Evolutionary conservation across 257 asterid species (phyloP).

Genomic region (Nemophila menziesii): DNA sequence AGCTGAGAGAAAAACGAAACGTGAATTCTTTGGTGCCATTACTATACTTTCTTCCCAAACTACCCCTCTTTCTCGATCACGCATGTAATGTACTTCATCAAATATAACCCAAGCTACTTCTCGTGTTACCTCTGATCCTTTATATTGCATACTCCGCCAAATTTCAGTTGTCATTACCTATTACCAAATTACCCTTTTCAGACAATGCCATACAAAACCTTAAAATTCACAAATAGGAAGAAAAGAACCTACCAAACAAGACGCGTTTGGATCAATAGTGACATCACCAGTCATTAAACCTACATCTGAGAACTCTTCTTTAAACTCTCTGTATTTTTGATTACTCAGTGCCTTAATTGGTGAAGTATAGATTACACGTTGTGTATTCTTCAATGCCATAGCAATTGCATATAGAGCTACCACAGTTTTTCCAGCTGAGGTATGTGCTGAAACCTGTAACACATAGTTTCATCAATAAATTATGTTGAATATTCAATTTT

Average conservation of each 20-base stretch:
- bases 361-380: conserved; percentile 87
- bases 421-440: conserved; percentile 96
- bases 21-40: conserved; percentile 36
- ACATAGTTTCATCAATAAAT: conserved; percentile 1
- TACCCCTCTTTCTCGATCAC: conserved; percentile 93
- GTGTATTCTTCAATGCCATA: conserved; percentile 68
- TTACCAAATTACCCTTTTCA: conserved; percentile 16
- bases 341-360: conserved; percentile 95
- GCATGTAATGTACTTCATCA: conserved; percentile 98
- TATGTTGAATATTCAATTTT: not conserved
- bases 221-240: conserved; percentile 1
- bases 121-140: conserved; percentile 78
- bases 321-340: conserved; percentile 92
- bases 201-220: not conserved
- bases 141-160: conserved; percentile 97
- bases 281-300: conserved; percentile 99
- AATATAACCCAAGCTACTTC: conserved; percentile 96
- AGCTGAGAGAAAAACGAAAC: conserved; percentile 88
- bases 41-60: conserved; percentile 73
- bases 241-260: conserved; percentile 76
- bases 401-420: conserved; percentile 90
- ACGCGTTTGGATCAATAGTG: conserved; percentile 83
- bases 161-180: conserved; percentile 98
- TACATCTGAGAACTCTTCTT: conserved; percentile 94
- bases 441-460: conserved; percentile 82